Percentiles rank a stretch among this genome's conserved stretches.
These are phyloP conservation scores for Tulasnella sp. DNA, from an alignment of 768 basidiomycete genomes.

Conservation along the genomic window DNA sequence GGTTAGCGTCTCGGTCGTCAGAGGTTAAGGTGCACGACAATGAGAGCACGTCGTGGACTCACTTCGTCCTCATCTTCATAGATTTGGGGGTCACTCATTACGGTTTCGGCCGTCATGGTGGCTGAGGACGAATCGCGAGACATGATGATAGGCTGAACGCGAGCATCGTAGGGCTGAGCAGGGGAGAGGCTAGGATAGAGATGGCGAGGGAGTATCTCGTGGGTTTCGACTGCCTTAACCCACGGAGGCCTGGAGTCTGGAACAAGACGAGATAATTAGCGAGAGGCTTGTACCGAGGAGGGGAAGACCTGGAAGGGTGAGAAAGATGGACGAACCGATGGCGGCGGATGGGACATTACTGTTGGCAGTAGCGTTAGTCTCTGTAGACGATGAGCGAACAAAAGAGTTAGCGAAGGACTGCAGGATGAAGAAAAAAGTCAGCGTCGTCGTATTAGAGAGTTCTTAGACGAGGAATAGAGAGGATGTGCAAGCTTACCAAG, in stretches of 20 bases:
- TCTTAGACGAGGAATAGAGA: no score
- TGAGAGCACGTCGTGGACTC: not conserved
- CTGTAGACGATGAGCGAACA: not conserved
- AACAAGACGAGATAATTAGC: not conserved
- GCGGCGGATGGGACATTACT: not conserved
- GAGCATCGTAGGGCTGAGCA: not conserved
- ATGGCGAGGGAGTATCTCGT: not conserved
- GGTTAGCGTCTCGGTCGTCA: no score
- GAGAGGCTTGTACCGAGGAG: no score
- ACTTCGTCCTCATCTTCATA: not conserved
- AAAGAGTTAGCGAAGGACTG: not conserved
- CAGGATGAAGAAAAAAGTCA: not conserved
- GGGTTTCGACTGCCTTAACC: not conserved
- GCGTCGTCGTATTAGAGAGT: not conserved
- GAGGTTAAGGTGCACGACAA: no score
- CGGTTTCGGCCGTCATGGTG: not conserved
- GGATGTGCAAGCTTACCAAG: no score
- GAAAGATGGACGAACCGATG: not conserved
- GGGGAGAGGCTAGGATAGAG: not conserved
- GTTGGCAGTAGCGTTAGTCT: not conserved
- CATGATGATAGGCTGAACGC: not conserved
- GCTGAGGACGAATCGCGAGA: not conserved
- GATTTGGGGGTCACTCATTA: not conserved
- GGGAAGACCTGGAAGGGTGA: no score
- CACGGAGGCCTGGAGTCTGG: not conserved